These are phyloP conservation scores for Fusarium sp. DNA, from an alignment of 2,329 filamentous ascomycete species.

Conservation along the genomic window DNA sequence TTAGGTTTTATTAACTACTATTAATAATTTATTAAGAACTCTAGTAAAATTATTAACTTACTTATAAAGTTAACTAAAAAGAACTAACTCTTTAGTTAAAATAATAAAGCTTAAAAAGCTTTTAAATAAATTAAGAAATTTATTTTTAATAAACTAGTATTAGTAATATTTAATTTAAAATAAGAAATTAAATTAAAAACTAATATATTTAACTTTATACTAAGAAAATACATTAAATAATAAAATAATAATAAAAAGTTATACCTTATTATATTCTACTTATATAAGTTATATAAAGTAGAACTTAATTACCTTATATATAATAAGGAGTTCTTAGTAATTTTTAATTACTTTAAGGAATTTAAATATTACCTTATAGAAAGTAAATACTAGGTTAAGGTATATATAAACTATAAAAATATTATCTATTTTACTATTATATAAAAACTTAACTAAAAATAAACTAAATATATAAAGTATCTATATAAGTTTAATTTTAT, in stretches of 20 bases:
- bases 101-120: not conserved
- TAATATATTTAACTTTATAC: no score
- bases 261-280: no score
- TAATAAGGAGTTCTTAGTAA: no score
- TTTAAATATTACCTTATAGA: no score
- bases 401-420: not conserved
- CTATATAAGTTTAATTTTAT: no score
- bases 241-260: not conserved
- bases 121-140: not conserved
- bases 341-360: no score
- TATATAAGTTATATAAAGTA: no score
- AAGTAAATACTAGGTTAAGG: no score
- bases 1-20: no score
- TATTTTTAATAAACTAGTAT: not conserved
- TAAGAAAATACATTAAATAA: not conserved
- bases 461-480: no score
- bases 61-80: conserved; percentile 20
- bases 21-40: conserved; percentile 27
- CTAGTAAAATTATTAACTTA: conserved; percentile 5
- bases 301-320: no score
- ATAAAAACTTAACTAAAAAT: no score
- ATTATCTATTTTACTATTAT: not conserved
- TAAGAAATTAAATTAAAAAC: not conserved
- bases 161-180: not conserved
- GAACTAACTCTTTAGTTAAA: not conserved